Percentiles rank a stretch among this genome's conserved stretches.
phyloP scores from a whole-genome alignment of 345 rosid genomes.

The Carallia brachiata region DNA sequence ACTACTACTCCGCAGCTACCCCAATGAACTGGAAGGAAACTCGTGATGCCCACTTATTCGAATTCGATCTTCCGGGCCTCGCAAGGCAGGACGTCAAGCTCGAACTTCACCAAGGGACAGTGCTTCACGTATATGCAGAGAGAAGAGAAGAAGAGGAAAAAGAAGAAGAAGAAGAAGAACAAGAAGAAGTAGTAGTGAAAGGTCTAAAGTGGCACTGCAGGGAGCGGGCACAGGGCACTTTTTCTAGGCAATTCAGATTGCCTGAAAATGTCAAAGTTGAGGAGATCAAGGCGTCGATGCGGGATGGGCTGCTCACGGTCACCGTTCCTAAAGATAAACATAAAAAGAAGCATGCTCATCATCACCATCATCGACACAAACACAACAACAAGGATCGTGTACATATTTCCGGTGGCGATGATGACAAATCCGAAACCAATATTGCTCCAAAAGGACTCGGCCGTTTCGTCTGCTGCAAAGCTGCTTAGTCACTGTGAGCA shows the following conservation, averaged over 20 bases:
- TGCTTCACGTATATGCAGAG: slow-evolving; percentile 23
- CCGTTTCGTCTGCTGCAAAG: slow-evolving; percentile 42
- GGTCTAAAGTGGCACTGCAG: slow-evolving; percentile 39
- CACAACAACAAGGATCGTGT: slow-evolving; percentile 11
- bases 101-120: slow-evolving; percentile 23
- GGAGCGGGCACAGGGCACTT: slow-evolving; percentile 24
- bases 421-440: not conserved
- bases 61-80: slow-evolving; percentile 40
- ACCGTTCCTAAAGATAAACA: slow-evolving; percentile 24
- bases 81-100: slow-evolving; percentile 41
- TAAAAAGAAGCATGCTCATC: not conserved
- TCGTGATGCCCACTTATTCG: slow-evolving; percentile 29
- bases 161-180: slow-evolving; percentile 31
- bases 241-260: slow-evolving; percentile 31
- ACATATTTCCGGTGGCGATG: slow-evolving; percentile 22
- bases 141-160: slow-evolving; percentile 22
- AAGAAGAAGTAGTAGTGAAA: slow-evolving; percentile 14
- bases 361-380: not conserved
- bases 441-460: slow-evolving; percentile 24
- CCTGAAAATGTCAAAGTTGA: slow-evolving; percentile 36
- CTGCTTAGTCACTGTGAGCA: slow-evolving; percentile 5
- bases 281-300: slow-evolving; percentile 41
- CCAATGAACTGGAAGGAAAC: slow-evolving; percentile 52
- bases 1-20: not conserved
- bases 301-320: slow-evolving; percentile 34